Base-by-base conservation (phyloP, 1,139 yeast species). In the Candida anutae region DNA sequence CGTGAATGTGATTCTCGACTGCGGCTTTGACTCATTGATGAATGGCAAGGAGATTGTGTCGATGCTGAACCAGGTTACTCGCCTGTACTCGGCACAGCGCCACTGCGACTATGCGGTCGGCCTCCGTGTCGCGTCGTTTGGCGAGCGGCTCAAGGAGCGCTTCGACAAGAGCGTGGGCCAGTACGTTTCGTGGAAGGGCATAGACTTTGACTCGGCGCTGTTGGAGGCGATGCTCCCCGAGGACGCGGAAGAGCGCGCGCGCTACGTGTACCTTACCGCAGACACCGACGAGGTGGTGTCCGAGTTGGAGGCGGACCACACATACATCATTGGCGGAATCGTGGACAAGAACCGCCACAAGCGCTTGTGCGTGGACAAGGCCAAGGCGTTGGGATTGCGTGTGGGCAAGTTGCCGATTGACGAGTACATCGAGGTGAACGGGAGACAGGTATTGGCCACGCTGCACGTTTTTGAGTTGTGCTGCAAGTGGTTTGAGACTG, bases 321-420 rank as follows among this genome's bases (percentile, higher is more conserved):
- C 93, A 0, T 90, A 90, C 44, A 73, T 88, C 26, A 77, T 90
- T 29, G 98, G 98, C 6, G 98, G 98, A 1, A 88, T 90, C 30
- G 97, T 90, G 6, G 98, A 90, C 53, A 90, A 88, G 53, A 94
- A 94, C 38, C 70, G 97, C 41, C 82, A 90, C 60, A 88, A 88
- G 54, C 65, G 68, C 37, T 56, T 90, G 28, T 90, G 98, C 53
- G 67, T 74, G 32, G 69, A 81, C 39, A 90, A 88, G 52, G 98
- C 98, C 1, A 68, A 75, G 39, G 58, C 65, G 35, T 59, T 83
- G 42, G 87, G 87, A 0, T 64, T 90, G 14, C 54, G 62, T 25
- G 84, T 94, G 4, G 90, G 78, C 14, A 69, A 84, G 44, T 66
- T 90, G 32, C 98, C 98, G 3, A 85, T 90, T 35, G 94, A 79